Percentiles rank a stretch among this genome's conserved stretches.
Evolutionary conservation across 148 eudicot species (phyloP).

Genomic region (Dianthus caryophyllus): DNA sequence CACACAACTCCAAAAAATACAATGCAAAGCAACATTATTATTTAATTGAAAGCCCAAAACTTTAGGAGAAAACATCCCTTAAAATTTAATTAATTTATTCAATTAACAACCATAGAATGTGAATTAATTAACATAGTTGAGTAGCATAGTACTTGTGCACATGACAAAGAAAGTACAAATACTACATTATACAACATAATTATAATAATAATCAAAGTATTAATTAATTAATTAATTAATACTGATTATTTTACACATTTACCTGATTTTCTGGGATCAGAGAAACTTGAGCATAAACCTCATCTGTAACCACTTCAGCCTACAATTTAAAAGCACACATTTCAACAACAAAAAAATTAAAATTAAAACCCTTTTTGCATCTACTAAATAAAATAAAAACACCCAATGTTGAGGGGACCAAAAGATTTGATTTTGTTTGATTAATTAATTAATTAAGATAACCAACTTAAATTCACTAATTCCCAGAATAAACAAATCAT

Average conservation of each 20-base stretch:
- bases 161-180: constrained; percentile 1
- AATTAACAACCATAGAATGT: constrained; percentile 17
- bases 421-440: neutral
- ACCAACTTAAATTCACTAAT: constrained; percentile 3
- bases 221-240: too few species aligned
- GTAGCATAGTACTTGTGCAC: constrained; percentile 8
- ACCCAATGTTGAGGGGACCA: constrained; percentile 32
- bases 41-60: constrained; percentile 17
- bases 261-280: constrained; percentile 82
- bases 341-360: constrained; percentile 15
- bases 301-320: constrained; percentile 89
- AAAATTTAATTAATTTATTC: too few species aligned
- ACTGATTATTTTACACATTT: constrained; percentile 15
- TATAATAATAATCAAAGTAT: too few species aligned
- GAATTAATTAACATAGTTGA: constrained; percentile 17
- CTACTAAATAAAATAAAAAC: constrained; percentile 13
- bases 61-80: constrained; percentile 16
- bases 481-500: constrained; percentile 21
- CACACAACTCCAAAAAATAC: too few species aligned
- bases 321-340: constrained; percentile 36
- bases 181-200: constrained; percentile 10
- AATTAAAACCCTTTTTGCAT: constrained; percentile 15
- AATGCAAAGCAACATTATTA: too few species aligned
- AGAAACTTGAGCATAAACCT: constrained; percentile 88
- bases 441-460: neutral